Evolutionary conservation across 306 rosid genomes (phyloP).

Genomic region (Cicer chorassanicum): DNA sequence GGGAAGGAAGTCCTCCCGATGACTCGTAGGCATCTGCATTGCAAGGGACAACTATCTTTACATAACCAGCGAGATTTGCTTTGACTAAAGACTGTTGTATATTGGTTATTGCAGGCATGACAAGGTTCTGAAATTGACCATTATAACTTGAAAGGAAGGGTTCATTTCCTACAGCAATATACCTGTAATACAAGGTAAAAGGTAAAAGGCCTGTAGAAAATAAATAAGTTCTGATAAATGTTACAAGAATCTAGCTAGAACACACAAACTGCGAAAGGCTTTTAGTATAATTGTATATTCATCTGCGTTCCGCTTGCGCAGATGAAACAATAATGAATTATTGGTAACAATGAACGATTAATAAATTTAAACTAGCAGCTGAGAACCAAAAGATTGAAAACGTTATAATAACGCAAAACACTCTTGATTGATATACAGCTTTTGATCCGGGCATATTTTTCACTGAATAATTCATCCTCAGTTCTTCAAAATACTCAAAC

Average conservation of each 20-base stretch:
- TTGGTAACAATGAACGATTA: not conserved
- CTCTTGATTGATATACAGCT: constrained; percentile 17
- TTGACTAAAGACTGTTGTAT: constrained; percentile 84
- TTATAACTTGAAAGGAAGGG: constrained; percentile 86
- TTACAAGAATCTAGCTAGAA: not conserved
- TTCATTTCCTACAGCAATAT: constrained; percentile 92
- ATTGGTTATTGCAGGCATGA: constrained; percentile 78
- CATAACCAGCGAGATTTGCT: constrained; percentile 80
- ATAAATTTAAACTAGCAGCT: constrained; percentile 19
- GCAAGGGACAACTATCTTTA: constrained; percentile 94
- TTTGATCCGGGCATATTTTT: not conserved
- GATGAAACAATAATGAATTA: not conserved
- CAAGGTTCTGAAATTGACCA: constrained; percentile 74
- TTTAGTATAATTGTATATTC: constrained; percentile 13
- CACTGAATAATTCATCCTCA: not conserved
- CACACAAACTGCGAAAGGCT: constrained; percentile 11
- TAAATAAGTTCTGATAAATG: not conserved
- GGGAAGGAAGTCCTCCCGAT: constrained; percentile 68
- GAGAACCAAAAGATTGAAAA: constrained; percentile 12
- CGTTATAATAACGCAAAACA: not conserved
- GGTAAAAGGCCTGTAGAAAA: constrained; percentile 32
- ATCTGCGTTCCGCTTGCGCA: not conserved
- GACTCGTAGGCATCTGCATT: constrained; percentile 95
- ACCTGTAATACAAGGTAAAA: constrained; percentile 58
- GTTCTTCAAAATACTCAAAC: constrained; percentile 12